A percentile compares a stretch with the other conserved stretches of the same genome.
Conservation (phyloP, 106 monocot genomes). For the Amphibolis antarctica region DNA sequence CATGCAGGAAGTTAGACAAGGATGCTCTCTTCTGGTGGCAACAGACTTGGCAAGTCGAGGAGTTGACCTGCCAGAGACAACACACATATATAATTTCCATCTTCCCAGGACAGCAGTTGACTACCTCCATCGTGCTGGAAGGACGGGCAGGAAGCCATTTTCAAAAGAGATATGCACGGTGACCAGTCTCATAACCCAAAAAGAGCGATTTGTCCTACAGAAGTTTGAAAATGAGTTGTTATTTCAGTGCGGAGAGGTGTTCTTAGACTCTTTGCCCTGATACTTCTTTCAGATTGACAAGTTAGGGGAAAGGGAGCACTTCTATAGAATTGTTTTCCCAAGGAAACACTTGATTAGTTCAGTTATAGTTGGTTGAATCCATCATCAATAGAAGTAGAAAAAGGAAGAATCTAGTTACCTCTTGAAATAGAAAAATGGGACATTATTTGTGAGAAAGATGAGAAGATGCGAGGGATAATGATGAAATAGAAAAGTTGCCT, state of each 20-base stretch:
- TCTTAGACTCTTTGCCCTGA: slow-evolving; percentile 4
- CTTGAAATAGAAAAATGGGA: too few species aligned
- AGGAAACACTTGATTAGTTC: too few species aligned
- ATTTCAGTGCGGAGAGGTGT: slow-evolving; percentile 48
- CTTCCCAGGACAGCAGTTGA: slow-evolving; percentile 54
- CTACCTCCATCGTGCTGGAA: slow-evolving; percentile 74
- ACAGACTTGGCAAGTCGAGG: slow-evolving; percentile 92
- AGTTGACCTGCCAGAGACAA: slow-evolving; percentile 78
- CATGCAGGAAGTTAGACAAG: slow-evolving; percentile 46
- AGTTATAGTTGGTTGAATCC: too few species aligned
- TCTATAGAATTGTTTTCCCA: too few species aligned
- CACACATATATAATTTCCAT: slow-evolving; percentile 91
- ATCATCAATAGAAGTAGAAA: too few species aligned
- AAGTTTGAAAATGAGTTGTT: slow-evolving; percentile 76
- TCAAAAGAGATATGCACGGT: slow-evolving; percentile 50
- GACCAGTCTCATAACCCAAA: slow-evolving; percentile 49
- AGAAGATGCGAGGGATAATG: too few species aligned
- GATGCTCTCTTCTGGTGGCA: slow-evolving; percentile 65
- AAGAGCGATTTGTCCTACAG: slow-evolving; percentile 80
- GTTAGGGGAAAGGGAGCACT: too few species aligned
- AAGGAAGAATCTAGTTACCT: too few species aligned
- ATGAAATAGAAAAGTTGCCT: too few species aligned
- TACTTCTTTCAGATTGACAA: too few species aligned
- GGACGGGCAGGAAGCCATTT: slow-evolving; percentile 65
- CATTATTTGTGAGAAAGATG: too few species aligned